Conservation (phyloP, 2,329 filamentous ascomycete species). For the Scytalidium lignicola region DNA sequence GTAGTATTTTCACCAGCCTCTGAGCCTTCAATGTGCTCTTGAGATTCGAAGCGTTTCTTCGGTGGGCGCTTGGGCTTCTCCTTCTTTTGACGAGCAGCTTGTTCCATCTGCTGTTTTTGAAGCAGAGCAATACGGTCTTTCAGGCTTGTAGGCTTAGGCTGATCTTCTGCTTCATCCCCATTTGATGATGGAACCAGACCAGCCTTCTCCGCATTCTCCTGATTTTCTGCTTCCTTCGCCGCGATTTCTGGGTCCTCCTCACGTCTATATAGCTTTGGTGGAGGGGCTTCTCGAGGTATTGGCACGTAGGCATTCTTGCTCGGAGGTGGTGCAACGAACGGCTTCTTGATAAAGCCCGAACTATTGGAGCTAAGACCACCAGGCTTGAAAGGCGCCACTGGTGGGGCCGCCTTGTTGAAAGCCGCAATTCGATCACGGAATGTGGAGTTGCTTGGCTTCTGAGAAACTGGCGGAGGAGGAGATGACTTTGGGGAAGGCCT, state of each 20-base stretch:
- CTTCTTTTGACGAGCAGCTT: slow-evolving; percentile 76
- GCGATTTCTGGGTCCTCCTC: slow-evolving; percentile 78
- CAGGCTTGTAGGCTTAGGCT: slow-evolving; percentile 85
- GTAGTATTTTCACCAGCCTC: slow-evolving; percentile 30
- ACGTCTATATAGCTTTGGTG: slow-evolving; percentile 72
- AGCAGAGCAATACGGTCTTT: slow-evolving; percentile 94
- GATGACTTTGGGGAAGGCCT: slow-evolving; percentile 39
- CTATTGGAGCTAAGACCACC: slow-evolving; percentile 53
- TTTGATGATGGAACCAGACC: slow-evolving; percentile 45
- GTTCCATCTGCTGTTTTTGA: slow-evolving; percentile 90
- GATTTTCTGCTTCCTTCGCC: slow-evolving; percentile 60
- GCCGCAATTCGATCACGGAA: slow-evolving; percentile 96
- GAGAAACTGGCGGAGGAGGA: slow-evolving; percentile 22
- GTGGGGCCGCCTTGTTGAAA: slow-evolving; percentile 88
- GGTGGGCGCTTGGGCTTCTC: slow-evolving; percentile 78
- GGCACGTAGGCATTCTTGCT: slow-evolving; percentile 89
- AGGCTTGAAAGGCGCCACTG: slow-evolving; percentile 86
- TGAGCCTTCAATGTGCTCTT: slow-evolving; percentile 32
- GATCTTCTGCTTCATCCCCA: slow-evolving; percentile 63
- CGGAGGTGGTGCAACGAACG: slow-evolving; percentile 91
- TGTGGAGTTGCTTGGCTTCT: slow-evolving; percentile 70
- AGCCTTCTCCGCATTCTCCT: slow-evolving; percentile 64
- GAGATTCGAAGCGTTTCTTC: slow-evolving; percentile 59
- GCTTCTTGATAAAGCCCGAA: slow-evolving; percentile 84
- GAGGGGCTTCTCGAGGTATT: slow-evolving; percentile 62